A percentile compares a stretch with the other conserved stretches of the same genome.
phyloP scores from a whole-genome alignment of 768 basidiomycete genomes.

The Cystofilobasidium macerans region DNA sequence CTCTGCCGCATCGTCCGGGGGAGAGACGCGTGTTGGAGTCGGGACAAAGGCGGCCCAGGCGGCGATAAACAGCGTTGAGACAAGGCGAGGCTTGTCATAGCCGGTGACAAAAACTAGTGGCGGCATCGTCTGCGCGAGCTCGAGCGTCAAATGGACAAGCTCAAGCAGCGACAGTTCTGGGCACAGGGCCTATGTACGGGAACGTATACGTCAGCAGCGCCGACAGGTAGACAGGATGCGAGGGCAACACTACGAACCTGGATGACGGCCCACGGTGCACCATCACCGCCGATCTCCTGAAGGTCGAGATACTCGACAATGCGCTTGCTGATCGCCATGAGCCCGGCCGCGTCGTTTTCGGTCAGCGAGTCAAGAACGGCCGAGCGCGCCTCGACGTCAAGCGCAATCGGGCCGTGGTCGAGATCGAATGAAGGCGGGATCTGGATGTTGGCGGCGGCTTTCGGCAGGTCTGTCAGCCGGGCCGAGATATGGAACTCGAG shows the following conservation, averaged over 20 bases:
- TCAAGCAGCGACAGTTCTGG: background rate
- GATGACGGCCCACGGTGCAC: conserved; percentile 2
- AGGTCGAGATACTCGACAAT: background rate
- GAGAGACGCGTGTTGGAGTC: background rate
- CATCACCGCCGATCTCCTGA: conserved; percentile 4
- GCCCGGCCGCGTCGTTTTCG: background rate
- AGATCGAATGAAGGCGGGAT: background rate
- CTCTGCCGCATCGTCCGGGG: background rate
- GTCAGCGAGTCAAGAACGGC: background rate
- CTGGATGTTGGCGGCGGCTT: background rate
- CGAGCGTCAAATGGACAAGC: background rate
- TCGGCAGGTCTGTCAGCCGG: background rate
- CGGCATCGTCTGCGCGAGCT: conserved; percentile 2
- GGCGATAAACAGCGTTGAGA: background rate
- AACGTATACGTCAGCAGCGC: too few species aligned
- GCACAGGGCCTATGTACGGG: background rate
- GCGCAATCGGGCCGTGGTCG: background rate
- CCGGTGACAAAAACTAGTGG: conserved; percentile 21
- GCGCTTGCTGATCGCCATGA: background rate
- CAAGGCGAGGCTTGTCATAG: conserved; percentile 20
- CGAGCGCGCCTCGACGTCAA: background rate
- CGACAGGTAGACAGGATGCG: background rate
- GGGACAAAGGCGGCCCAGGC: conserved; percentile 14
- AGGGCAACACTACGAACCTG: background rate
- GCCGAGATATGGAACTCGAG: conserved; percentile 18